Evolutionary conservation across 345 rosid species (phyloP).

Genomic region (Salix caprea): DNA sequence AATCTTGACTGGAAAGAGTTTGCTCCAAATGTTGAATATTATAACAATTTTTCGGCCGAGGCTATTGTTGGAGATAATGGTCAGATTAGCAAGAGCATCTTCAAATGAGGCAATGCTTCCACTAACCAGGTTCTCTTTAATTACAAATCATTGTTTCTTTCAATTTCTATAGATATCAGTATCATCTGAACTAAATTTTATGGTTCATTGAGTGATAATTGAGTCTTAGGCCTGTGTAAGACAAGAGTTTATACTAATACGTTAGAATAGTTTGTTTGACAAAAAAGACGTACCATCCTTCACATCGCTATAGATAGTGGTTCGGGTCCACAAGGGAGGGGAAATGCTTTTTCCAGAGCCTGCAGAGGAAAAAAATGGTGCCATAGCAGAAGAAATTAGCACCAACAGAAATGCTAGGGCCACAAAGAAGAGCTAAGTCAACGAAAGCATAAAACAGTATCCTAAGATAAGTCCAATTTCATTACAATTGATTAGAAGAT

Average conservation of each 20-base stretch:
- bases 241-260: not conserved
- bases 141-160: not conserved
- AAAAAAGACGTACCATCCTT: not conserved
- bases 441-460: slow-evolving; percentile 77
- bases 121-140: slow-evolving; percentile 56
- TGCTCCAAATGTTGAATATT: slow-evolving; percentile 76
- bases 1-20: slow-evolving; percentile 71
- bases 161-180: not conserved
- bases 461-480: slow-evolving; percentile 15
- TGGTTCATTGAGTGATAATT: not conserved
- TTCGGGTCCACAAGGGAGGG: slow-evolving; percentile 72
- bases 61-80: slow-evolving; percentile 97
- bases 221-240: not conserved
- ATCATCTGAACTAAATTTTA: not conserved
- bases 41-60: slow-evolving; percentile 65
- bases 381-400: slow-evolving; percentile 24
- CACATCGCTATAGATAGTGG: not conserved
- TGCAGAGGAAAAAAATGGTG: slow-evolving; percentile 41
- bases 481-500: too few relatives aligned
- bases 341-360: slow-evolving; percentile 58
- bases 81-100: slow-evolving; percentile 80
- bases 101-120: slow-evolving; percentile 72
- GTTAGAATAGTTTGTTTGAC: not conserved
- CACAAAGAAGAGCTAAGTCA: slow-evolving; percentile 51
- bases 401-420: slow-evolving; percentile 30